Conservation (phyloP, 192 early-diverging fungal species). For the Backusella luteola region DNA sequence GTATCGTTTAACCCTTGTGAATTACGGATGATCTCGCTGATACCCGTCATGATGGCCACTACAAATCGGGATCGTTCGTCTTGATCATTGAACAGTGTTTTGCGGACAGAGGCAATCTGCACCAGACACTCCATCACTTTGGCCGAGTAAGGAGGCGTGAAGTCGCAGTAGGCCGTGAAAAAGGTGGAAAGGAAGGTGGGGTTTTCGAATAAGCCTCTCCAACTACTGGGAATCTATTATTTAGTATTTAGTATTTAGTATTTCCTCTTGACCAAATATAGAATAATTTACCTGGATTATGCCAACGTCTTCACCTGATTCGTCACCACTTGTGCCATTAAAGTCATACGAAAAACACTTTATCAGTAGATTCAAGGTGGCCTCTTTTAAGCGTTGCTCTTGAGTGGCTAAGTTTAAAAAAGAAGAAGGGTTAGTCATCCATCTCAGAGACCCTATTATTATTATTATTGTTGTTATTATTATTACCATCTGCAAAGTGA, state of each 20-base stretch:
- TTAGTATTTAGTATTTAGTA: background rate
- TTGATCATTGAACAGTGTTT: conserved; percentile 83
- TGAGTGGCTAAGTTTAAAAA: conserved; percentile 29
- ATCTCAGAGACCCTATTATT: too few species aligned
- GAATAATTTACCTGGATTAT: conserved; percentile 51
- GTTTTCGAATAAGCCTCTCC: conserved; percentile 75
- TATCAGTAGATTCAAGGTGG: conserved; percentile 57
- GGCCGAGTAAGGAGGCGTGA: conserved; percentile 53
- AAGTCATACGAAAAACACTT: conserved; percentile 82
- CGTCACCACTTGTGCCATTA: conserved; percentile 74
- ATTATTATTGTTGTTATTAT: background rate
- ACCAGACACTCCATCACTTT: conserved; percentile 79
- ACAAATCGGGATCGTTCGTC: conserved; percentile 67
- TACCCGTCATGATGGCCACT: conserved; percentile 66
- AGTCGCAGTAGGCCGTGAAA: conserved; percentile 64
- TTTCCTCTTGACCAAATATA: background rate
- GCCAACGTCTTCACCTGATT: conserved; percentile 74
- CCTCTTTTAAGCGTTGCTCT: conserved; percentile 42
- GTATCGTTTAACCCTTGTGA: conserved; percentile 66
- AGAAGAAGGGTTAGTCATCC: background rate
- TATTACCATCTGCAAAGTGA: conserved; percentile 40
- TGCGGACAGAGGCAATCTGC: conserved; percentile 74
- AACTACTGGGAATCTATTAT: conserved; percentile 71
- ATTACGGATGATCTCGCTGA: conserved; percentile 60
- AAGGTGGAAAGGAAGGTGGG: conserved; percentile 68